phyloP scores from a whole-genome alignment of 2,329 filamentous ascomycete genomes.

The Colletotrichum lentis region DNA sequence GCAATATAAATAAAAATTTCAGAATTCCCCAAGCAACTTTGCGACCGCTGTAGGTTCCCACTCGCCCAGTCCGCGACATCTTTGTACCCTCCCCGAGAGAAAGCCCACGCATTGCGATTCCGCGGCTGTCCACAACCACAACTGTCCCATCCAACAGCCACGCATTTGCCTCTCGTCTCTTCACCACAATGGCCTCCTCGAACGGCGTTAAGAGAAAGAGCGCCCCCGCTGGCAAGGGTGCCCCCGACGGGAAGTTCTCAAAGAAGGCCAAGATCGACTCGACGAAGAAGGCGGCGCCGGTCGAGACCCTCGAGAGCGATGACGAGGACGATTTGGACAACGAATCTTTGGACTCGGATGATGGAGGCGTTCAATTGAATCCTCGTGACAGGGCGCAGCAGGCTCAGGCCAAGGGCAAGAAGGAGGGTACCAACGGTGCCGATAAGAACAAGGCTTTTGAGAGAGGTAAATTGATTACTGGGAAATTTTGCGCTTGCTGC shows the following conservation, averaged over 20 bases:
- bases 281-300: slow-evolving; percentile 47
- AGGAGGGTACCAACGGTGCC: slow-evolving; percentile 45
- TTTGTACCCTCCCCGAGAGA: slow-evolving; percentile 15
- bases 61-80: slow-evolving; percentile 7
- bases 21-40: slow-evolving; percentile 29
- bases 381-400: slow-evolving; percentile 45
- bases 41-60: slow-evolving; percentile 24
- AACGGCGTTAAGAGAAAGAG: slow-evolving; percentile 65
- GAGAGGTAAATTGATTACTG: slow-evolving; percentile 46
- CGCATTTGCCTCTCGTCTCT: slow-evolving; percentile 7
- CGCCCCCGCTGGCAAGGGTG: slow-evolving; percentile 54
- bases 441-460: slow-evolving; percentile 53
- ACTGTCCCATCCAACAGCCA: slow-evolving; percentile 5
- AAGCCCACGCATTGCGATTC: slow-evolving; percentile 22
- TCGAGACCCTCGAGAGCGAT: slow-evolving; percentile 43
- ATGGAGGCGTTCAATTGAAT: slow-evolving; percentile 60
- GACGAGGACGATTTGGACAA: slow-evolving; percentile 43
- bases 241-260: slow-evolving; percentile 49
- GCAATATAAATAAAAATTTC: slow-evolving; percentile 45
- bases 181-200: slow-evolving; percentile 58
- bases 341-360: slow-evolving; percentile 60
- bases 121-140: slow-evolving; percentile 16
- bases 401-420: slow-evolving; percentile 40
- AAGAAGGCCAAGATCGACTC: slow-evolving; percentile 61
- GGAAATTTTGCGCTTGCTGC: slow-evolving; percentile 13